Evolutionary conservation across 768 basidiomycete genomes (phyloP).

Genomic region (Russula dissimulans): DNA sequence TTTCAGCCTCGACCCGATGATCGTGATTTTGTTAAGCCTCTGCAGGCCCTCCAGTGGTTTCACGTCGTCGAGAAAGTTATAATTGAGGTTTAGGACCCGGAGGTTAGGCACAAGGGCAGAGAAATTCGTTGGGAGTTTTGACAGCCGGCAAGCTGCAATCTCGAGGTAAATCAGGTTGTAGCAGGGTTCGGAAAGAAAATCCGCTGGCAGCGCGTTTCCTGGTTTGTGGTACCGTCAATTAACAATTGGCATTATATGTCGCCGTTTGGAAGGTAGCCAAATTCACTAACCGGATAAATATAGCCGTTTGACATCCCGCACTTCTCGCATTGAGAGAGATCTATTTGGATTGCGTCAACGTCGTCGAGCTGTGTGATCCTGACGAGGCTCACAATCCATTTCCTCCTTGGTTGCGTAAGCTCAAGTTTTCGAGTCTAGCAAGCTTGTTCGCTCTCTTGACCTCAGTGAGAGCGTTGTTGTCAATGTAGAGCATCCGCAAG

Average conservation of each 20-base stretch:
- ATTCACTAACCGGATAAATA: constrained; percentile 80
- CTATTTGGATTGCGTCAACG: constrained; percentile 27
- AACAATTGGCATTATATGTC: constrained; percentile 19
- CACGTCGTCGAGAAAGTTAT: constrained; percentile 85
- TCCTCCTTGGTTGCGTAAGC: constrained; percentile 81
- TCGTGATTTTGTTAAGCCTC: constrained; percentile 72
- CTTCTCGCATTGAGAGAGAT: constrained; percentile 45
- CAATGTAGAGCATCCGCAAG: constrained; percentile 86
- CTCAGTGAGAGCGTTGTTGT: constrained; percentile 60
- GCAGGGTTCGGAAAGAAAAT: constrained; percentile 63
- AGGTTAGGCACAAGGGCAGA: constrained; percentile 68
- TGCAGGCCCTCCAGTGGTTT: constrained; percentile 58
- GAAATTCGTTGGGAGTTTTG: constrained; percentile 59
- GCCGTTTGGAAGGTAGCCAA: constrained; percentile 2
- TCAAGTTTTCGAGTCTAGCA: constrained; percentile 78
- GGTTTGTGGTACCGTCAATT: constrained; percentile 23
- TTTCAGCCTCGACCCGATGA: constrained; percentile 76
- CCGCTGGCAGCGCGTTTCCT: constrained; percentile 62
- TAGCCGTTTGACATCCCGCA: constrained; percentile 86
- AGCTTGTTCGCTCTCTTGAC: constrained; percentile 49
- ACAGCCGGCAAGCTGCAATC: constrained; percentile 78
- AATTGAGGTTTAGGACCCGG: constrained; percentile 89
- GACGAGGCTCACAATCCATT: constrained; percentile 56
- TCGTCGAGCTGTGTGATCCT: constrained; percentile 19
- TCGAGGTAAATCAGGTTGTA: constrained; percentile 92